A percentile compares a stretch with the other conserved stretches of the same genome.
These are phyloP conservation scores for Thamnidium elegans DNA, from an alignment of 192 early-diverging fungal genomes.

Conservation along the genomic window DNA sequence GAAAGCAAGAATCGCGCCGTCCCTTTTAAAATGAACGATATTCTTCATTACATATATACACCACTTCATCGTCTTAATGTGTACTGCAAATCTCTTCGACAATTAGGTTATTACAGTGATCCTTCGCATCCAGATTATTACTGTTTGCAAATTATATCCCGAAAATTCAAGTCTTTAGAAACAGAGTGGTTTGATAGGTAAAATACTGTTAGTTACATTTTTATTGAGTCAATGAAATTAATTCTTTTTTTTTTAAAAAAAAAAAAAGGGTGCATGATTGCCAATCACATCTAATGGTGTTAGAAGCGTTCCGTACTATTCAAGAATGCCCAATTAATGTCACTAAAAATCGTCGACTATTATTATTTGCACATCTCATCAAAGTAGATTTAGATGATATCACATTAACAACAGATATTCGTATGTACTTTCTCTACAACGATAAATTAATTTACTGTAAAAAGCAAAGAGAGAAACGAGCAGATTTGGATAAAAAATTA, in stretches of 20 bases:
- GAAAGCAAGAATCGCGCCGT: not conserved
- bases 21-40: not conserved
- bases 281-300: slow-evolving; percentile 1
- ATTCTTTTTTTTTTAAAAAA: slow-evolving; percentile 3
- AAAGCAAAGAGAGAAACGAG: not conserved
- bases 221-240: no score
- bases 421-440: slow-evolving; percentile 29
- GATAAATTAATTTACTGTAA: slow-evolving; percentile 23
- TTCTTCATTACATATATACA: slow-evolving; percentile 12
- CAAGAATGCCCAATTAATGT: slow-evolving; percentile 7
- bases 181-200: slow-evolving; percentile 10
- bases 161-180: not conserved
- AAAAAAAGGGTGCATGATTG: slow-evolving; percentile 18
- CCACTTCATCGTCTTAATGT: not conserved
- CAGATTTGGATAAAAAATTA: slow-evolving; percentile 7
- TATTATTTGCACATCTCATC: slow-evolving; percentile 16
- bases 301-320: slow-evolving; percentile 4
- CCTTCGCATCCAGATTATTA: slow-evolving; percentile 25
- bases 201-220: not conserved
- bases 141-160: not conserved
- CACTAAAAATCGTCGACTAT: slow-evolving; percentile 15
- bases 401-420: not conserved
- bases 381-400: slow-evolving; percentile 8
- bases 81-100: slow-evolving; percentile 4
- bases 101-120: slow-evolving; percentile 14